Conservation (phyloP, 1,284 basidiomycete species). For the Malassezia dermatis region DNA sequence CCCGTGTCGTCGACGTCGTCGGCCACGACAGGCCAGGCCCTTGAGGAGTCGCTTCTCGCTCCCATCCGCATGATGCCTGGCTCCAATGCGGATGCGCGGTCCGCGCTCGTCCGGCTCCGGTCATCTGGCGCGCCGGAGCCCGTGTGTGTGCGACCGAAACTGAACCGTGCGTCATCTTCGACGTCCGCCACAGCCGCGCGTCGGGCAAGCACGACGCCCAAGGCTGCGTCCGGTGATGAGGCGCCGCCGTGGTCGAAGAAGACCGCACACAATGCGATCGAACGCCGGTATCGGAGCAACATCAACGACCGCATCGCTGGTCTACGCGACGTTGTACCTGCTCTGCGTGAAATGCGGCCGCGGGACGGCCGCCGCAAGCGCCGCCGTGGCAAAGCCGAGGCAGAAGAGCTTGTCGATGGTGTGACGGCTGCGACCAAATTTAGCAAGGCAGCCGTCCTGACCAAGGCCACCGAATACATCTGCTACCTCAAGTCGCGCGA, state of each 20-base stretch:
- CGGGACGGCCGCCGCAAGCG: slow-evolving; percentile 27
- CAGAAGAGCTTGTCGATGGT: slow-evolving; percentile 42
- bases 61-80: slow-evolving; percentile 1
- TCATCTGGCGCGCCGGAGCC: background rate
- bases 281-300: slow-evolving; percentile 45
- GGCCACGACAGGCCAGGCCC: background rate
- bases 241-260: slow-evolving; percentile 22
- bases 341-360: slow-evolving; percentile 52
- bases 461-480: slow-evolving; percentile 47
- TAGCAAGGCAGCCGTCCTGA: slow-evolving; percentile 45
- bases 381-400: slow-evolving; percentile 25
- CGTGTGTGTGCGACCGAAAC: background rate
- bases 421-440: slow-evolving; percentile 45
- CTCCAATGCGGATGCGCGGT: background rate
- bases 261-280: slow-evolving; percentile 45
- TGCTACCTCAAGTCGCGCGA: slow-evolving; percentile 42
- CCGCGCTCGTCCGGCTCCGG: background rate
- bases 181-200: background rate
- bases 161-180: background rate
- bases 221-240: background rate
- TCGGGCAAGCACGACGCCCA: background rate
- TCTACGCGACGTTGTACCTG: slow-evolving; percentile 66
- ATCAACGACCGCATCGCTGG: slow-evolving; percentile 45
- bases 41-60: background rate
- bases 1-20: background rate